Evolutionary conservation across 441 rosid genomes (phyloP).

Genomic region (Erodium texanum): DNA sequence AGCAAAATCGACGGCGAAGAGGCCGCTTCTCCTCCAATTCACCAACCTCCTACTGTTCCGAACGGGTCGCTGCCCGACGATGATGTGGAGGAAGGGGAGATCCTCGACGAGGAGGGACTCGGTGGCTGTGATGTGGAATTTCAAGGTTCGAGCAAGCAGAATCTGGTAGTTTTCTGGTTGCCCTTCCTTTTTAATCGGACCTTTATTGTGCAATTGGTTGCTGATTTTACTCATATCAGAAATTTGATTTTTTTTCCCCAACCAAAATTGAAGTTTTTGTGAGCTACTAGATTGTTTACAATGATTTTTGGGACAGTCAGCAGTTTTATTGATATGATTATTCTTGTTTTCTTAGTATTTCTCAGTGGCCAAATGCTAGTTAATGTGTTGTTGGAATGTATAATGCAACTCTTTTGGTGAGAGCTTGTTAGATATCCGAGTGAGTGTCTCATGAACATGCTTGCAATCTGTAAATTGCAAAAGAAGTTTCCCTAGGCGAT

Average conservation of each 20-base stretch:
- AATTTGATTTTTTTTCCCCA: not conserved
- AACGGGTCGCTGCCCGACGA: constrained; percentile 27
- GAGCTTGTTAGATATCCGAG: constrained; percentile 51
- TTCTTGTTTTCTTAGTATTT: constrained; percentile 1
- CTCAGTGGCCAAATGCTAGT: constrained; percentile 30
- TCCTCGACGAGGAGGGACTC: constrained; percentile 54
- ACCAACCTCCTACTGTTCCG: constrained; percentile 17
- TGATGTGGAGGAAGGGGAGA: constrained; percentile 97
- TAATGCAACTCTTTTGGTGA: constrained; percentile 31
- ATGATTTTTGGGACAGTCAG: too few species aligned
- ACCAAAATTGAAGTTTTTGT: not conserved
- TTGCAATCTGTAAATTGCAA: constrained; percentile 54
- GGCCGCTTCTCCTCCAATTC: constrained; percentile 18
- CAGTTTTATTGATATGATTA: not conserved
- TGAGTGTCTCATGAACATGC: constrained; percentile 42
- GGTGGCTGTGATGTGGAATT: too few species aligned
- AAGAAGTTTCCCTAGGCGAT: constrained; percentile 53
- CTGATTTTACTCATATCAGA: constrained; percentile 10
- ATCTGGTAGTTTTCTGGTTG: constrained; percentile 66
- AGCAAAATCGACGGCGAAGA: constrained; percentile 13
- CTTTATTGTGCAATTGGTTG: constrained; percentile 21
- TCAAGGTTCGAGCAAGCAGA: constrained; percentile 15
- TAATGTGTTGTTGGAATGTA: constrained; percentile 16
- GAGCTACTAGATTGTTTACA: too few species aligned
- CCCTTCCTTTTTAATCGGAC: constrained; percentile 13